These are phyloP conservation scores for Ascomycota sp. DNA, from an alignment of 2,329 filamentous ascomycete genomes.

Conservation along the genomic window DNA sequence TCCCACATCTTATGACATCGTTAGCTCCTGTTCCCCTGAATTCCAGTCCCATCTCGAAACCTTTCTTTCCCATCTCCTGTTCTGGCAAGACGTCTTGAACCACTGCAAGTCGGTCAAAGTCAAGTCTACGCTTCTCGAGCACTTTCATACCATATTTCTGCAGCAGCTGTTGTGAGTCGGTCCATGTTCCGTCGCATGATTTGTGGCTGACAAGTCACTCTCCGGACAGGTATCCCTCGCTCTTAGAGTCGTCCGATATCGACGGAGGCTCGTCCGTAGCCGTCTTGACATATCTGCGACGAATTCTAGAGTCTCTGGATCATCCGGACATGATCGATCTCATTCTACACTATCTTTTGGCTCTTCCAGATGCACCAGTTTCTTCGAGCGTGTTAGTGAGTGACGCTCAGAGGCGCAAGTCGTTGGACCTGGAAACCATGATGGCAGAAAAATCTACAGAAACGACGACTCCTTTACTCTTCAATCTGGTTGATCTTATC, in stretches of 20 bases:
- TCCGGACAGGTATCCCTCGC: slow-evolving; percentile 58
- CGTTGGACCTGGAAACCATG: slow-evolving; percentile 67
- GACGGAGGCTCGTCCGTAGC: slow-evolving; percentile 94
- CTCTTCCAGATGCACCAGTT: slow-evolving; percentile 40
- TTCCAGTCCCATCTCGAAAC: slow-evolving; percentile 79
- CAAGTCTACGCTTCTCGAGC: slow-evolving; percentile 79
- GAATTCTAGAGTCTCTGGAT: slow-evolving; percentile 77
- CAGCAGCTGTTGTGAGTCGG: slow-evolving; percentile 66
- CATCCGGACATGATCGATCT: slow-evolving; percentile 89
- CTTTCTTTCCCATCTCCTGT: slow-evolving; percentile 83
- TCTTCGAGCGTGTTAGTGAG: slow-evolving; percentile 32
- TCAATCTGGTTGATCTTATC: slow-evolving; percentile 83
- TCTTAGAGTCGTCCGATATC: slow-evolving; percentile 90
- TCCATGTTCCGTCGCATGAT: background rate
- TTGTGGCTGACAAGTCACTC: background rate
- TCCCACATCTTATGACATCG: slow-evolving; percentile 47
- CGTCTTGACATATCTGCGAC: slow-evolving; percentile 78
- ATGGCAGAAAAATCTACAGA: slow-evolving; percentile 55
- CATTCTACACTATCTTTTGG: slow-evolving; percentile 80
- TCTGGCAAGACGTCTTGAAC: slow-evolving; percentile 96
- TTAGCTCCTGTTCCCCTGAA: slow-evolving; percentile 51
- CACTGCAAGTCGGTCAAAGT: slow-evolving; percentile 86
- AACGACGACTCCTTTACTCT: slow-evolving; percentile 62
- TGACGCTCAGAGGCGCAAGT: slow-evolving; percentile 64
- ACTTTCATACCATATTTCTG: slow-evolving; percentile 91